Evolutionary conservation across 805 yeast genomes (phyloP).

Genomic region (Saccharomycopsis fodiens): DNA sequence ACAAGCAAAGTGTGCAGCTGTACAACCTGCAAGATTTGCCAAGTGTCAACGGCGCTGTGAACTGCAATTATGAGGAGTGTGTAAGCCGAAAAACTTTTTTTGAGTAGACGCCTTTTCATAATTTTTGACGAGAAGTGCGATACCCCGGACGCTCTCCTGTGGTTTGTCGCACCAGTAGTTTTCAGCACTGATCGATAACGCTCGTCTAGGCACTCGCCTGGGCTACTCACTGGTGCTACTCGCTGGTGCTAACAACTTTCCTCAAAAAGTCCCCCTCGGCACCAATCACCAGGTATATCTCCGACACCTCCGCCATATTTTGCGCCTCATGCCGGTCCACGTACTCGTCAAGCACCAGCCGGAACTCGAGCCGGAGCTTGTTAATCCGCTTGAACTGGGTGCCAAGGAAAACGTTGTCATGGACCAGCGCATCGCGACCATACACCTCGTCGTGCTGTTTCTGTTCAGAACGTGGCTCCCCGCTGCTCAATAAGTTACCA

Average conservation of each 20-base stretch:
- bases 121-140: too few species aligned
- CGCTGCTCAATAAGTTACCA: conserved; percentile 2
- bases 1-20: too few species aligned
- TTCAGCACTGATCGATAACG: too few species aligned
- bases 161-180: too few species aligned
- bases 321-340: neutral
- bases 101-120: too few species aligned
- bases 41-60: too few species aligned
- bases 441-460: conserved; percentile 4
- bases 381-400: conserved; percentile 13
- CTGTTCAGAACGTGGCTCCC: neutral
- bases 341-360: conserved; percentile 14
- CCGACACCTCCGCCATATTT: conserved; percentile 10
- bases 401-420: conserved; percentile 6
- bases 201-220: too few species aligned
- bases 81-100: too few species aligned
- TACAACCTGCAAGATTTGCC: too few species aligned
- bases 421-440: neutral
- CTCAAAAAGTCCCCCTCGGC: conserved; percentile 9
- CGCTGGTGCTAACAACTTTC: conserved; percentile 4
- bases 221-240: too few species aligned
- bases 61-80: too few species aligned
- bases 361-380: conserved; percentile 15
- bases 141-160: too few species aligned
- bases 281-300: conserved; percentile 14